A percentile compares a stretch with the other conserved stretches of the same genome.
Conservation (phyloP, 2,329 filamentous ascomycete species). For the Chaetomium sp. region DNA sequence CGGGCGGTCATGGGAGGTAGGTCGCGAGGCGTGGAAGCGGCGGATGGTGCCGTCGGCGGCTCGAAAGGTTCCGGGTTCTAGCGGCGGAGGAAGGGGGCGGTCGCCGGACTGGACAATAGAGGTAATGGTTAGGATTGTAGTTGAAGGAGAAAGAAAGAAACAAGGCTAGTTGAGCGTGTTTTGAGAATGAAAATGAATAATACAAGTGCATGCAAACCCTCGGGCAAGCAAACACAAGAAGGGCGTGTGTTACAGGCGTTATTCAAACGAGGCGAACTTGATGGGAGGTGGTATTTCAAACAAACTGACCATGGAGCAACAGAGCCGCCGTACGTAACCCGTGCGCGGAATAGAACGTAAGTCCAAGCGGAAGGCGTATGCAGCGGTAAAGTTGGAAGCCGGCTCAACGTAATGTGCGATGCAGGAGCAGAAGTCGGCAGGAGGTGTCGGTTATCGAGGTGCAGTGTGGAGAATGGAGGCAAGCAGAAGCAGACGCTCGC, state of each 20-base stretch:
- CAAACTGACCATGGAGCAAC: conserved; percentile 30
- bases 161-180: not conserved
- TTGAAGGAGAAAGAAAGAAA: not conserved
- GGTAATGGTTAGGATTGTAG: not conserved
- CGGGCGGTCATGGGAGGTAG: conserved; percentile 28
- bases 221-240: not conserved
- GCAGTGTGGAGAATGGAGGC: conserved; percentile 1
- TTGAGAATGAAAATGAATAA: too few species aligned
- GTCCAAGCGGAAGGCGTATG: not conserved
- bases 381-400: not conserved
- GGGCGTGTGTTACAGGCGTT: not conserved
- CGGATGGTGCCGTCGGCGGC: conserved; percentile 27
- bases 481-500: not conserved
- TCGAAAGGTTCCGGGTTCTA: conserved; percentile 12
- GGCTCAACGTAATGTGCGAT: not conserved
- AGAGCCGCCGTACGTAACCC: conserved; percentile 17
- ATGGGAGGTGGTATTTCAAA: not conserved
- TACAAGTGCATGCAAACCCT: not conserved
- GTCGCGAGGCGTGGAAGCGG: conserved; percentile 30
- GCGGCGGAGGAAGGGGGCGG: conserved; percentile 20
- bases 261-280: not conserved
- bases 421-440: not conserved
- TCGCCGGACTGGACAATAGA: conserved; percentile 26
- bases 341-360: not conserved
- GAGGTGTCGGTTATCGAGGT: not conserved